Conservation (phyloP, 2,329 filamentous ascomycete species). For the Cladosporium sp. region DNA sequence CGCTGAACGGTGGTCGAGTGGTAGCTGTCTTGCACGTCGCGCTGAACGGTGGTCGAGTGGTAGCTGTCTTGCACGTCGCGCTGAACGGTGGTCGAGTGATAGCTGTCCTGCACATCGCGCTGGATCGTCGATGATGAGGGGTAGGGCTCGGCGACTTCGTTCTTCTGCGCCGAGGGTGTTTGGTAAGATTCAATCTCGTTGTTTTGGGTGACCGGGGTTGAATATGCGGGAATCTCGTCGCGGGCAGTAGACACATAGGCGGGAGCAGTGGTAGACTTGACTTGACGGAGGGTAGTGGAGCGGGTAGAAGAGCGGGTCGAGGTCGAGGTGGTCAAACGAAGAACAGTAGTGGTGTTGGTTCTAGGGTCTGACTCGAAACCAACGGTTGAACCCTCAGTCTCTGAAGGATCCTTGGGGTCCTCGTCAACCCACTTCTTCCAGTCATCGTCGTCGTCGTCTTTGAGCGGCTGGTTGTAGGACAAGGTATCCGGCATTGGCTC, state of each 20-base stretch:
- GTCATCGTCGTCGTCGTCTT: slow-evolving; percentile 5
- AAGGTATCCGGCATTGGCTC: neutral
- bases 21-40: neutral
- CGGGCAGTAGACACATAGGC: neutral
- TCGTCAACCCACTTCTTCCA: neutral
- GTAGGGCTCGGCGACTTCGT: neutral
- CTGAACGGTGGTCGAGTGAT: neutral
- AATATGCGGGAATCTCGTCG: neutral
- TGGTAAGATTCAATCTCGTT: neutral
- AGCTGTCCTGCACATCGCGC: neutral
- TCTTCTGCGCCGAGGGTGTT: neutral
- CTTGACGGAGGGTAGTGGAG: neutral
- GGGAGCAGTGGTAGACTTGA: neutral
- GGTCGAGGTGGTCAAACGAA: neutral
- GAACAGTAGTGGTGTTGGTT: neutral
- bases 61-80: no score
- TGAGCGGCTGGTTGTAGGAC: slow-evolving; percentile 13
- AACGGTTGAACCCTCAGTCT: neutral
- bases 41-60: no score
- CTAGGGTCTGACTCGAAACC: neutral
- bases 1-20: neutral
- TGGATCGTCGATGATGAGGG: neutral
- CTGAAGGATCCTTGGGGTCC: neutral
- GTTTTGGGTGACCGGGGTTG: neutral
- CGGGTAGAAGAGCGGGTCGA: neutral